phyloP scores from a whole-genome alignment of 371 early-diverging fungal species.

The Circinella minor region DNA sequence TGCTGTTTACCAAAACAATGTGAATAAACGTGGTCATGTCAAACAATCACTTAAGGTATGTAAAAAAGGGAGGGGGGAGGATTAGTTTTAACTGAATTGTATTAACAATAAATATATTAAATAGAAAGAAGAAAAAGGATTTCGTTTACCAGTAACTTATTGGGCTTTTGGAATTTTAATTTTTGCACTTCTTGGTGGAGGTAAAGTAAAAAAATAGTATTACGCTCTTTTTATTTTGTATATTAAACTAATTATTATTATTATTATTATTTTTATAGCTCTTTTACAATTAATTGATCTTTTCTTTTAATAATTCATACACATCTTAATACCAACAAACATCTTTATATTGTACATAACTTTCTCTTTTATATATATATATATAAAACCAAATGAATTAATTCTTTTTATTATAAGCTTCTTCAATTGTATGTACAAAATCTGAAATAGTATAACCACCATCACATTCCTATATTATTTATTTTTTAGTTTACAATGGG shows the following conservation, averaged over 20 bases:
- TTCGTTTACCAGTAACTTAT: constrained; percentile 25
- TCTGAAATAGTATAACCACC: constrained; percentile 19
- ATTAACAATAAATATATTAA: background rate
- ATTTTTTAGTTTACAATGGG: too few relatives aligned
- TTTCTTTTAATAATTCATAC: constrained; percentile 8
- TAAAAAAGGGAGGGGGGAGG: too few relatives aligned
- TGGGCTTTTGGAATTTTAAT: constrained; percentile 24
- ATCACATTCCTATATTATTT: constrained; percentile 16
- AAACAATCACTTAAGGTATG: constrained; percentile 30
- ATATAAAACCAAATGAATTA: background rate
- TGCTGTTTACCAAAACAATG: constrained; percentile 39
- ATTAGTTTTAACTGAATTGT: too few relatives aligned
- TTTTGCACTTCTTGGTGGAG: constrained; percentile 31
- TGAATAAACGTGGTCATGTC: constrained; percentile 46
- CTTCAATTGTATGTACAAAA: constrained; percentile 26
- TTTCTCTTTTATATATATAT: background rate
- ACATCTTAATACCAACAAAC: background rate
- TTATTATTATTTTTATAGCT: constrained; percentile 12
- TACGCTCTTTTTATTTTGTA: too few relatives aligned
- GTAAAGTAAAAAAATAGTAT: too few relatives aligned
- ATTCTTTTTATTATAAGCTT: constrained; percentile 12
- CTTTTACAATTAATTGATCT: constrained; percentile 24
- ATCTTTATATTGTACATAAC: constrained; percentile 4
- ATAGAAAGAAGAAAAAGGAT: constrained; percentile 27
- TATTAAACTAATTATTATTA: background rate